These are phyloP conservation scores for Adiantum capillusveneris DNA, from an alignment of 75 land plant species.

Conservation along the genomic window DNA sequence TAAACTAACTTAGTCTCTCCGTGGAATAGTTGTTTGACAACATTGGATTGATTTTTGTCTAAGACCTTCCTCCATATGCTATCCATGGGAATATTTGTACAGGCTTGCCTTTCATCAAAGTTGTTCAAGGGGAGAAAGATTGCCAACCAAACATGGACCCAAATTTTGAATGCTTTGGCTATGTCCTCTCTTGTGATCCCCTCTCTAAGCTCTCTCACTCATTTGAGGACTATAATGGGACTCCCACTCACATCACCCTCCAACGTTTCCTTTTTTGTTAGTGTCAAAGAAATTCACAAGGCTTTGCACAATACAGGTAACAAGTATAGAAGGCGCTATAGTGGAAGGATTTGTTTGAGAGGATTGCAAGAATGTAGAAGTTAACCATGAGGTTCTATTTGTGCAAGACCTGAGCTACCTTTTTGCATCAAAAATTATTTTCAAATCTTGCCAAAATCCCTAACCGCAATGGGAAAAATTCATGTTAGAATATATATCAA, in stretches of 20 bases:
- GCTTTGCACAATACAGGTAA: conserved; percentile 19
- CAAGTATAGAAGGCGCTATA: too few species aligned
- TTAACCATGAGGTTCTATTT: conserved; percentile 81
- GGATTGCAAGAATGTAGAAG: conserved; percentile 76
- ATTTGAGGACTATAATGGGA: not conserved
- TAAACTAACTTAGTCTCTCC: conserved; percentile 54
- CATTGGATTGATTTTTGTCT: conserved; percentile 24
- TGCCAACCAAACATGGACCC: not conserved
- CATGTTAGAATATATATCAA: too few species aligned
- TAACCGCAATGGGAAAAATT: too few species aligned
- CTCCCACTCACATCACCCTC: not conserved
- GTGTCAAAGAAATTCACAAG: conserved; percentile 24
- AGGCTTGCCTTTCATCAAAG: not conserved
- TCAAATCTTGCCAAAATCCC: conserved; percentile 63
- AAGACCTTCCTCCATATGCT: conserved; percentile 68
- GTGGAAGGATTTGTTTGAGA: conserved; percentile 63
- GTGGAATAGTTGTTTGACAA: conserved; percentile 49
- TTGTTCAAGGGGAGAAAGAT: not conserved
- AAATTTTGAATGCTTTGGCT: not conserved
- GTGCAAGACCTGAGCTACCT: conserved; percentile 70
- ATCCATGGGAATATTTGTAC: conserved; percentile 22
- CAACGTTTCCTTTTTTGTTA: conserved; percentile 22
- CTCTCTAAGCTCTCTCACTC: not conserved
- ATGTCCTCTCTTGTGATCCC: too few species aligned
- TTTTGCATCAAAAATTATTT: conserved; percentile 74